Evolutionary conservation across 805 yeast genomes (phyloP), one percentile per base, ranked within the genome.

Genomic region (Spathaspora girioi): DNA sequence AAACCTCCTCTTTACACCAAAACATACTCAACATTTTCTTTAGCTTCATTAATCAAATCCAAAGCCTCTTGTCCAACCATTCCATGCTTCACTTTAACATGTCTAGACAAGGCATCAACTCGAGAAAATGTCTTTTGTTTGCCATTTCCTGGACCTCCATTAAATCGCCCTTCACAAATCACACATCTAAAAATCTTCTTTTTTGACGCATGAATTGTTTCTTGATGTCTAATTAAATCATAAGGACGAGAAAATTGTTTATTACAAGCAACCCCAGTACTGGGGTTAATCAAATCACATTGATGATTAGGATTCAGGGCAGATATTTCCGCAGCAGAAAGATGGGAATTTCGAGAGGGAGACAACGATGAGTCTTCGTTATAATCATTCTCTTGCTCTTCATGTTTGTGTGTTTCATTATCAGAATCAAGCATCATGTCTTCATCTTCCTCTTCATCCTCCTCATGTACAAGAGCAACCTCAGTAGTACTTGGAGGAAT

Each of bases 61-160:
- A 81, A 75, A n/a, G 89, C 89, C 55, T 84, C 86, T 53, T 75
- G 70, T 40, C 87, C 87, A 41, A 75, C 77, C 50, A 85, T 69
- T 8, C 87, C 87, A 72, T 92, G 98, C 73, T 94, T 91, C 45
- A 91, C 93, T 61, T 96, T 84, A 55, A 74, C 73, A 57, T 74
- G 79, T 50, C 79, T 65, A 0, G 77, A 71, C 54, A 74, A 68
- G 1, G 79, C 79, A 64, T 74, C 79, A 43, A 76, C 76, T 56
- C 79, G 60, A 6, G 77, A 71, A 50, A 74, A 74, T n/a, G 79
- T 74, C 61, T 74, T 74, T 56, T 60, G 70, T 56, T 72, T 68
- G 49, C 82, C 83, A 59, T 80, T 81, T 26, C 82, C 80, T 38
- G 69, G 62, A 49, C 81, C 81, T 19, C 78, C 76, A 48, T 79